phyloP scores from a whole-genome alignment of 1,284 basidiomycete genomes.

The Ganoderma resinaceum region DNA sequence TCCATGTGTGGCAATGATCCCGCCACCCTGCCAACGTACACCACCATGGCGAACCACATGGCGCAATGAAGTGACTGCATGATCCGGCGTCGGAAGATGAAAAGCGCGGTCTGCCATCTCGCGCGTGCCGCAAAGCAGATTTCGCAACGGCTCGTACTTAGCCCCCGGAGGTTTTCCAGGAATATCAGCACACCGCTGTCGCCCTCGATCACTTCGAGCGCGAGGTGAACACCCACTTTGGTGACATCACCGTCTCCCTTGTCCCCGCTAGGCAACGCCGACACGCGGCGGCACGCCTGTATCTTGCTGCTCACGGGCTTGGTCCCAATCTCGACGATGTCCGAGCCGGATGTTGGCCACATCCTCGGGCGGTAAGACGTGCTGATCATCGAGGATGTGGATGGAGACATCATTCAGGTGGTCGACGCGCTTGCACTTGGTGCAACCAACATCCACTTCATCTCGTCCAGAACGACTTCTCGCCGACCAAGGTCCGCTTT shows the following conservation, averaged over 20 bases:
- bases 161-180: constrained; percentile 95
- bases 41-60: constrained; percentile 86
- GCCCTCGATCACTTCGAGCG: constrained; percentile 97
- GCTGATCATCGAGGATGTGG: constrained; percentile 90
- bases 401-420: too few relatives aligned
- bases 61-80: constrained; percentile 25
- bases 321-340: constrained; percentile 97
- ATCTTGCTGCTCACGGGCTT: constrained; percentile 97
- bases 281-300: too few relatives aligned
- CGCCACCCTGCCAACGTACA: constrained; percentile 88
- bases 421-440: too few relatives aligned
- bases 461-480: constrained; percentile 93
- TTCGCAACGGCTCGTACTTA: constrained; percentile 89
- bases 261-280: too few relatives aligned
- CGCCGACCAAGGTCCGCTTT: constrained; percentile 90
- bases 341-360: constrained; percentile 97
- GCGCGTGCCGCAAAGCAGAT: constrained; percentile 75
- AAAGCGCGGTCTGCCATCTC: constrained; percentile 61
- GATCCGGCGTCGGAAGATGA: background rate
- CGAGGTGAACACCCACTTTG: constrained; percentile 85
- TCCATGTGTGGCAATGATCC: constrained; percentile 68
- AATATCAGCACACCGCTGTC: constrained; percentile 94
- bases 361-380: constrained; percentile 94
- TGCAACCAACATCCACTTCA: constrained; percentile 39
- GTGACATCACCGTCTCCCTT: constrained; percentile 60